A percentile compares a stretch with the other conserved stretches of the same genome.
Evolutionary conservation across 371 early-diverging fungal genomes (phyloP).

Genomic region (Haplosporangium sp.): DNA sequence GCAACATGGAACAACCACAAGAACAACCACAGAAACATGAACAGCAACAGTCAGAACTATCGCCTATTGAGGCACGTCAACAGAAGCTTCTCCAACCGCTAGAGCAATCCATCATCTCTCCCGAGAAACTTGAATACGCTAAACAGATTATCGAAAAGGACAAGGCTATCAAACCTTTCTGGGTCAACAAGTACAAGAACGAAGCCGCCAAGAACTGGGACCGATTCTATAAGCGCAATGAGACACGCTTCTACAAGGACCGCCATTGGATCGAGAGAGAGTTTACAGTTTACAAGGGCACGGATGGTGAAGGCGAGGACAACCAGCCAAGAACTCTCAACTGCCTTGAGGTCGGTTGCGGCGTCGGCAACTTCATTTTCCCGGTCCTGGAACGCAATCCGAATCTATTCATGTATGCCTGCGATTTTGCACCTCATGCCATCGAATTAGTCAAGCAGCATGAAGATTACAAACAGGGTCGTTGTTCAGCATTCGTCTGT

Average conservation of each 20-base stretch:
- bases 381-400: conserved; percentile 86
- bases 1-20: conserved; percentile 10
- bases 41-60: conserved; percentile 7
- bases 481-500: conserved; percentile 87
- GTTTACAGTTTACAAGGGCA: conserved; percentile 80
- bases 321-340: conserved; percentile 30
- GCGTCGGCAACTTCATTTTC: conserved; percentile 96
- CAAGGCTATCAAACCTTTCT: conserved; percentile 77
- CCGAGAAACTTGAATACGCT: conserved; percentile 67
- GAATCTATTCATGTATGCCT: conserved; percentile 78
- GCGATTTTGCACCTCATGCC: conserved; percentile 87
- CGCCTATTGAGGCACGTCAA: conserved; percentile 44
- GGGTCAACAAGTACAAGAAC: conserved; percentile 84
- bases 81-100: conserved; percentile 42
- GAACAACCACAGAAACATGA: neutral
- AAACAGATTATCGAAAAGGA: conserved; percentile 74
- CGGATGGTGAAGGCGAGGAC: too few species aligned
- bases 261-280: conserved; percentile 96
- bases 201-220: conserved; percentile 91
- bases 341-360: conserved; percentile 91
- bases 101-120: conserved; percentile 30
- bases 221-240: conserved; percentile 91
- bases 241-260: conserved; percentile 95
- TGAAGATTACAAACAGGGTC: conserved; percentile 52
- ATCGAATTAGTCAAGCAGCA: conserved; percentile 79